Evolutionary conservation across 1,284 basidiomycete species (phyloP).

Genomic region (Tilletiopsis washingtonensis): DNA sequence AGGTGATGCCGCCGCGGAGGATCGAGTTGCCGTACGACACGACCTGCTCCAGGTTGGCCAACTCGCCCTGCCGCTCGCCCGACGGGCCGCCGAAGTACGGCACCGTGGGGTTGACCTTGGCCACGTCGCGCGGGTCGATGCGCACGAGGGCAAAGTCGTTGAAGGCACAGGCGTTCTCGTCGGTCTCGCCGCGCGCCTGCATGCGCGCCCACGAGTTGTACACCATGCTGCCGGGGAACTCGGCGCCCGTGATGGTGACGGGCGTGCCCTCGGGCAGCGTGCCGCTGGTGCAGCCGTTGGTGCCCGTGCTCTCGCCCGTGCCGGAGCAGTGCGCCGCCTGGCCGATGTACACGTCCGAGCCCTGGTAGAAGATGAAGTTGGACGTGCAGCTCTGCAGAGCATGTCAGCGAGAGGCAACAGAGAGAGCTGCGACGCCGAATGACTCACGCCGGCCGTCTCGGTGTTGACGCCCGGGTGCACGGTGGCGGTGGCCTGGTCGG

Average conservation of each 20-base stretch:
- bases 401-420: no score
- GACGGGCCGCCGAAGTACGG: slow-evolving; percentile 26
- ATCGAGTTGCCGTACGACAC: slow-evolving; percentile 33
- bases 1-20: slow-evolving; percentile 21
- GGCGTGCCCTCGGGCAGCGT: slow-evolving; percentile 22
- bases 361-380: slow-evolving; percentile 25
- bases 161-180: slow-evolving; percentile 22
- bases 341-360: slow-evolving; percentile 22
- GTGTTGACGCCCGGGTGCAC: slow-evolving; percentile 33
- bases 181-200: slow-evolving; percentile 21
- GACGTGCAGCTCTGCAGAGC: no score
- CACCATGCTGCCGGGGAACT: slow-evolving; percentile 15
- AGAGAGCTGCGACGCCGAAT: no score
- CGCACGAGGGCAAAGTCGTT: slow-evolving; percentile 26
- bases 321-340: slow-evolving; percentile 28
- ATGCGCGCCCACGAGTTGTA: slow-evolving; percentile 28
- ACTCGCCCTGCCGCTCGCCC: slow-evolving; percentile 12
- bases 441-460: slow-evolving; percentile 17
- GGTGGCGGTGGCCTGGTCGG: slow-evolving; percentile 12
- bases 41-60: slow-evolving; percentile 16
- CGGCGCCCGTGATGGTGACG: slow-evolving; percentile 27
- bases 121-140: slow-evolving; percentile 26
- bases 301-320: slow-evolving; percentile 17
- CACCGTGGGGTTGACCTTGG: slow-evolving; percentile 26
- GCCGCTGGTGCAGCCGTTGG: slow-evolving; percentile 19